A percentile compares a stretch with the other conserved stretches of the same genome.
These are phyloP conservation scores for Aspergillus calidoustus DNA, from an alignment of 2,329 filamentous ascomycete species.

Conservation along the genomic window DNA sequence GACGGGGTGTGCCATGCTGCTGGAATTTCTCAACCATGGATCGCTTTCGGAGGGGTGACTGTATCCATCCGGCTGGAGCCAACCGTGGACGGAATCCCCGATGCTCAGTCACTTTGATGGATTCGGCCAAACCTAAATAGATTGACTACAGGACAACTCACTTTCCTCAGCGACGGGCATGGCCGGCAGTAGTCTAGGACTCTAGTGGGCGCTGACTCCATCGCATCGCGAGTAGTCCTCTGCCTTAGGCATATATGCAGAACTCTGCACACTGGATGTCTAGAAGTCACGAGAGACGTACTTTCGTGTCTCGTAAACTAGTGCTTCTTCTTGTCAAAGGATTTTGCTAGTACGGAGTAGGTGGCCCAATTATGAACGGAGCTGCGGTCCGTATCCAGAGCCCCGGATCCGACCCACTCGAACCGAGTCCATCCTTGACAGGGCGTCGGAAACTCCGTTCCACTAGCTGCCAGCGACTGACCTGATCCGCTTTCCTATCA, in stretches of 20 bases:
- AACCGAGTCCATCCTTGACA: not conserved
- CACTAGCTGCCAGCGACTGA: conserved; percentile 7
- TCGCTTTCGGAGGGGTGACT: conserved; percentile 10
- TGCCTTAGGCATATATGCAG: not conserved
- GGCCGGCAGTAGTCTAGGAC: not conserved
- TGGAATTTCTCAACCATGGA: conserved; percentile 32
- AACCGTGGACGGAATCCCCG: conserved; percentile 1
- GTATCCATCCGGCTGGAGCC: conserved; percentile 23
- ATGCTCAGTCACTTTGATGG: conserved; percentile 6
- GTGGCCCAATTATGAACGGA: conserved; percentile 8
- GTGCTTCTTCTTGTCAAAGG: not conserved
- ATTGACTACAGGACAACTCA: conserved; percentile 7
- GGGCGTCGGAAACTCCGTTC: conserved; percentile 23
- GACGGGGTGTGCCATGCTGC: conserved; percentile 30
- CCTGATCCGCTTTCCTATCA: not conserved
- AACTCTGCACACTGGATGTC: not conserved
- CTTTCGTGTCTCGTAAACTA: not conserved
- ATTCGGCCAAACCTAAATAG: conserved; percentile 17
- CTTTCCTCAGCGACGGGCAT: not conserved
- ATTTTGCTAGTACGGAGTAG: not conserved
- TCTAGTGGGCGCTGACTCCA: not conserved
- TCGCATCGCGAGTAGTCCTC: too few species aligned
- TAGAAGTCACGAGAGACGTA: not conserved
- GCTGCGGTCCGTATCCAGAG: conserved; percentile 24
- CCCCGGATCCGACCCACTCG: conserved; percentile 30